Evolutionary conservation across 352 stramenopile genomes (phyloP).

Genomic region (Thraustochytrium striatum): DNA sequence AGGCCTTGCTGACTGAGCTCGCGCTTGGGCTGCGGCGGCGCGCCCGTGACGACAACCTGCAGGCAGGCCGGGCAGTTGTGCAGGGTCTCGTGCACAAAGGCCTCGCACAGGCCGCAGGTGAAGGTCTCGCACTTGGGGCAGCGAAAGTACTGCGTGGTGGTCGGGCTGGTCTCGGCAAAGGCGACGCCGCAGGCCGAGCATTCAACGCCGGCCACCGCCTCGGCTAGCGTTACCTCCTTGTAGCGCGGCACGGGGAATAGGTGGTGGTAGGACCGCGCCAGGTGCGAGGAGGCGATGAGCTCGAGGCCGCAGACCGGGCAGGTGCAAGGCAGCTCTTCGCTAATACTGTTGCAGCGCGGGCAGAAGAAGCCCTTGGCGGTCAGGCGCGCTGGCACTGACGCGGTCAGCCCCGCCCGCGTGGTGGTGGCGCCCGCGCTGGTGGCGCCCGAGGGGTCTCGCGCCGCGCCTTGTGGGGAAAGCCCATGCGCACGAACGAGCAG

Average conservation of each 20-base stretch:
- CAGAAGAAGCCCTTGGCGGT: conserved; percentile 85
- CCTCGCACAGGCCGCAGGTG: conserved; percentile 94
- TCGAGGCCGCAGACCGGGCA: conserved; percentile 94
- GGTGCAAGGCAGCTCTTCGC: conserved; percentile 86
- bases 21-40: no score
- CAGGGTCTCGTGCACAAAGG: conserved; percentile 95
- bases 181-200: conserved; percentile 73
- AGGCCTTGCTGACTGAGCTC: background rate
- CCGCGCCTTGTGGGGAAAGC: conserved; percentile 62
- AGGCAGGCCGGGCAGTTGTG: conserved; percentile 95
- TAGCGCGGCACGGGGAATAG: conserved; percentile 94
- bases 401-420: conserved; percentile 83
- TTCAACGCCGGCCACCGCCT: background rate
- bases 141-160: conserved; percentile 63
- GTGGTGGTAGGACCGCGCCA: conserved; percentile 95
- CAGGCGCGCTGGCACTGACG: conserved; percentile 61
- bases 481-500: conserved; percentile 70
- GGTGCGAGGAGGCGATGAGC: conserved; percentile 91
- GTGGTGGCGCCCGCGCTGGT: conserved; percentile 58
- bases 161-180: conserved; percentile 56
- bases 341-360: conserved; percentile 86
- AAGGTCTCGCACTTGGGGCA: conserved; percentile 81
- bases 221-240: conserved; percentile 61
- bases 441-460: conserved; percentile 59
- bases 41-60: no score